Evolutionary conservation across 2,329 filamentous ascomycete species (phyloP).

Genomic region (Paecilomyces variotii): DNA sequence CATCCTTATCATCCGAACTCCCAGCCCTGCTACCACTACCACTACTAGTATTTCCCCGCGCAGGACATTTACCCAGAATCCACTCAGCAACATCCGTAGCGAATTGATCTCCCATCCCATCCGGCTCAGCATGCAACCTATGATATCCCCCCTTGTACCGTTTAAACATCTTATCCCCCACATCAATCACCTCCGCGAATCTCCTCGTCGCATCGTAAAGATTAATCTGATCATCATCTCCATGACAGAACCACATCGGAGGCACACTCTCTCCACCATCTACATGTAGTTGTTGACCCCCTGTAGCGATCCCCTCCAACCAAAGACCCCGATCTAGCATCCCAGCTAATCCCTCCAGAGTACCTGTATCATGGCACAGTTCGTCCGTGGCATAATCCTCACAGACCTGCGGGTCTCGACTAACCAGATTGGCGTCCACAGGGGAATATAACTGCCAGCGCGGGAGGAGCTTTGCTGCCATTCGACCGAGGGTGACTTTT

Average conservation of each 20-base stretch:
- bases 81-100: conserved; percentile 56
- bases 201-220: conserved; percentile 56
- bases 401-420: conserved; percentile 57
- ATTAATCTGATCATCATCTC: conserved; percentile 63
- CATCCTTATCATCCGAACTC: too few relatives aligned
- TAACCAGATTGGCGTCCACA: conserved; percentile 57
- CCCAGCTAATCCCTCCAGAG: conserved; percentile 68
- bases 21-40: too few relatives aligned
- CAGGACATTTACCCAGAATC: conserved; percentile 42
- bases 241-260: conserved; percentile 66
- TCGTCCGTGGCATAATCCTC: conserved; percentile 56
- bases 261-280: conserved; percentile 15
- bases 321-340: conserved; percentile 66
- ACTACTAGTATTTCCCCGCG: too few relatives aligned
- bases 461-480: conserved; percentile 62
- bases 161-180: conserved; percentile 63
- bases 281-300: not conserved
- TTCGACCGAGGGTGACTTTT: conserved; percentile 57
- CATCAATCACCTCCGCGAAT: conserved; percentile 51
- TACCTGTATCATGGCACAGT: conserved; percentile 75
- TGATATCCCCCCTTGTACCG: conserved; percentile 73
- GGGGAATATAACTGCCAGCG: conserved; percentile 57
- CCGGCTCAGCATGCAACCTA: conserved; percentile 40
- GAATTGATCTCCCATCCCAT: conserved; percentile 28
- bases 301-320: conserved; percentile 39